phyloP scores from a whole-genome alignment of 805 yeast genomes.

The Saccharomycopsis olivae region DNA sequence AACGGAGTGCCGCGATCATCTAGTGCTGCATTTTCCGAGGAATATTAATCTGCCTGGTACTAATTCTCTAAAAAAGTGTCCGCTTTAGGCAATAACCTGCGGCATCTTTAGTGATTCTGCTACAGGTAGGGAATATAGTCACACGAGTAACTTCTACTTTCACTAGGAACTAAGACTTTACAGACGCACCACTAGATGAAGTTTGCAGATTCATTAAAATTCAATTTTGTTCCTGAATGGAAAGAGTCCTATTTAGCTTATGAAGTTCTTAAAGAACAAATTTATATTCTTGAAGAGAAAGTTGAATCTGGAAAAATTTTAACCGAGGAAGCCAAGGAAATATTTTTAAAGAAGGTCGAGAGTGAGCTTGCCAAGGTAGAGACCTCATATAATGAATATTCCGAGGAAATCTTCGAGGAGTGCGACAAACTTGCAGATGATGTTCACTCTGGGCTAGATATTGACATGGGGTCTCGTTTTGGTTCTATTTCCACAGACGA shows the following conservation, averaged over 20 bases:
- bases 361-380: background rate
- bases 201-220: slow-evolving; percentile 56
- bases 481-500: background rate
- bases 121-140: too few relatives aligned
- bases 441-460: background rate
- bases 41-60: too few relatives aligned
- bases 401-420: background rate
- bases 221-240: slow-evolving; percentile 82
- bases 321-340: slow-evolving; percentile 1
- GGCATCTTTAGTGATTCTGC: too few relatives aligned
- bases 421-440: background rate
- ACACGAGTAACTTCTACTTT: too few relatives aligned
- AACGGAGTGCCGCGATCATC: too few relatives aligned
- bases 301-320: background rate
- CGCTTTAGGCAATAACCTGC: too few relatives aligned
- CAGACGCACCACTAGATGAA: too few relatives aligned
- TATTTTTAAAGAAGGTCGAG: background rate
- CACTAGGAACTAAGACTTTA: too few relatives aligned
- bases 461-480: background rate
- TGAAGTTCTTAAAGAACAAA: slow-evolving; percentile 23
- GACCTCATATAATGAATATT: background rate
- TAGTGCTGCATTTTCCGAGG: too few relatives aligned
- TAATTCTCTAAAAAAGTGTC: too few relatives aligned
- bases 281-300: background rate
- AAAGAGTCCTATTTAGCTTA: slow-evolving; percentile 69